Evolutionary conservation across 192 early-diverging fungal species (phyloP).

Genomic region (Coemansia sp.): DNA sequence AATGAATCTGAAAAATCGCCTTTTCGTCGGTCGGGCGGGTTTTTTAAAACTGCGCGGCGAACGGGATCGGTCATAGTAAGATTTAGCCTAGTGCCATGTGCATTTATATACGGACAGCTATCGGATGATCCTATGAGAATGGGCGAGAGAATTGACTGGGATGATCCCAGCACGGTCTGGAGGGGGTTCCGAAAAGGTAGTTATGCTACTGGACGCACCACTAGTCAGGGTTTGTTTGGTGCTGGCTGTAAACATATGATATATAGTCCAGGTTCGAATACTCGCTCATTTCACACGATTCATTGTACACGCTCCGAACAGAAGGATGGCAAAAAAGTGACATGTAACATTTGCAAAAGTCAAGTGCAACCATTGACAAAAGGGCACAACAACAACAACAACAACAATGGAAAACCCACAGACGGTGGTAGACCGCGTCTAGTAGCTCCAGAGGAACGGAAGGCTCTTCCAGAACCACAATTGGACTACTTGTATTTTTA

Average conservation of each 20-base stretch:
- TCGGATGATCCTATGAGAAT: conserved; percentile 6
- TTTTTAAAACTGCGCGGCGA: conserved; percentile 4
- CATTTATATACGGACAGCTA: conserved; percentile 18
- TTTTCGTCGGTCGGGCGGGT: neutral
- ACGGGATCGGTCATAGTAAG: conserved; percentile 16
- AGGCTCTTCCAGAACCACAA: conserved; percentile 34
- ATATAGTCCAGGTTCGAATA: neutral
- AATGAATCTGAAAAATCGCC: neutral
- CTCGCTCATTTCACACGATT: neutral
- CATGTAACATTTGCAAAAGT: neutral
- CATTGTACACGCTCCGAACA: neutral
- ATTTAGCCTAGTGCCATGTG: conserved; percentile 26
- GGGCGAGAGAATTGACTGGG: neutral
- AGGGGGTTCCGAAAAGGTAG: neutral
- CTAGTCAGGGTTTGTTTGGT: neutral
- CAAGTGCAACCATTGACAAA: neutral
- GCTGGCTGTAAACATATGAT: neutral
- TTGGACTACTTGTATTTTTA: conserved; percentile 44
- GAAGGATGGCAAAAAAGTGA: neutral
- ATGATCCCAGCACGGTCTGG: neutral
- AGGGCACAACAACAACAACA: neutral
- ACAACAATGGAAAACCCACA: neutral
- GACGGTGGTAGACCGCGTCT: conserved; percentile 5
- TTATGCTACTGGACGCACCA: neutral
- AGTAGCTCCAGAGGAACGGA: conserved; percentile 21